Conservation (phyloP, 768 basidiomycete genomes). For the Vararia minispora region DNA sequence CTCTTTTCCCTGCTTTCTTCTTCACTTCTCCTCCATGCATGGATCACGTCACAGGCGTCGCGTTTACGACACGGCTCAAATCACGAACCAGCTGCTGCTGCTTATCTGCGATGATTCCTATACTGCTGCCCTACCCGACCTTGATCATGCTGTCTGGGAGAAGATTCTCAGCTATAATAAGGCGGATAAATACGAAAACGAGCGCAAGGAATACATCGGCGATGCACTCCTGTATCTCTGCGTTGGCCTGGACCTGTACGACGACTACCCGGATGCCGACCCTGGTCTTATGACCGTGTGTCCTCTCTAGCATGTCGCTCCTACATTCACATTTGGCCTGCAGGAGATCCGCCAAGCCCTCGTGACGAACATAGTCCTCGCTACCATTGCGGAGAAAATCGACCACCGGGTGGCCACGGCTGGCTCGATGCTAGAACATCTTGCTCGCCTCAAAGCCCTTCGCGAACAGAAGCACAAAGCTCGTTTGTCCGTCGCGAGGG, state of each 20-base stretch:
- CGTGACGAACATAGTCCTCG: slow-evolving; percentile 19
- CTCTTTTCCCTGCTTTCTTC: too few species aligned
- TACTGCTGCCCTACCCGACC: too few species aligned
- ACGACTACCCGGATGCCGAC: slow-evolving; percentile 16
- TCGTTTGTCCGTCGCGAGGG: slow-evolving; percentile 12
- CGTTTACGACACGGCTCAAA: too few species aligned
- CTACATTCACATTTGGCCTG: slow-evolving; percentile 27
- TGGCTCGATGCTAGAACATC: slow-evolving; percentile 25
- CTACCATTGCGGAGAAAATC: slow-evolving; percentile 20
- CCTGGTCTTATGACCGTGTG: slow-evolving; percentile 20
- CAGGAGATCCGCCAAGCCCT: slow-evolving; percentile 16
- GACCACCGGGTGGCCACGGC: slow-evolving; percentile 18
- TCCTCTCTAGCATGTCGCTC: slow-evolving; percentile 2
- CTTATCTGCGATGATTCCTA: too few species aligned
- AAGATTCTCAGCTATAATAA: too few species aligned
- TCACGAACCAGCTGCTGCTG: too few species aligned
- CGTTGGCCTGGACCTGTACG: slow-evolving; percentile 28
- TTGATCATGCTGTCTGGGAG: too few species aligned
- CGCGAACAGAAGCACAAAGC: slow-evolving; percentile 1
- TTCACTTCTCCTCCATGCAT: too few species aligned
- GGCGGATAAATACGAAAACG: slow-evolving; percentile 19
- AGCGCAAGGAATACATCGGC: slow-evolving; percentile 36
- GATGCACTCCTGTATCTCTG: slow-evolving; percentile 35
- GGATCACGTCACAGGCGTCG: too few species aligned
- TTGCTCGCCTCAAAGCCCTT: slow-evolving; percentile 10